These are phyloP conservation scores for Coemansia sp. DNA, from an alignment of 192 early-diverging fungal species.

Conservation along the genomic window DNA sequence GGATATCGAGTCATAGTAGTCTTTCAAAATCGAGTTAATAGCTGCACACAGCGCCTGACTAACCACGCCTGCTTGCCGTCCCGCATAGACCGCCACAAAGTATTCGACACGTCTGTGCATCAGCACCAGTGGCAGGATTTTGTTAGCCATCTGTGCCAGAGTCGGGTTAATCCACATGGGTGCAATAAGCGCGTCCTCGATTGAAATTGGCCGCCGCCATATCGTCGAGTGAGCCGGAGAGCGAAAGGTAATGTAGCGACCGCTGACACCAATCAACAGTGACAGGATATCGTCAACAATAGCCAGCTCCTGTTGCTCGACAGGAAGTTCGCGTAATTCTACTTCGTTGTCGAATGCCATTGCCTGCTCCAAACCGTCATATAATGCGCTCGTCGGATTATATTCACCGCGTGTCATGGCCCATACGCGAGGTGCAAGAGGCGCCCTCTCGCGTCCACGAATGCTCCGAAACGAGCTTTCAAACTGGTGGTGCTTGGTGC, in stretches of 20 bases:
- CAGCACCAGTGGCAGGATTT: slow-evolving; percentile 74
- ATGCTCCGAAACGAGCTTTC: slow-evolving; percentile 47
- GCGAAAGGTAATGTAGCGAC: slow-evolving; percentile 62
- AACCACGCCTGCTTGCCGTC: slow-evolving; percentile 79
- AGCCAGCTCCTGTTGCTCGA: slow-evolving; percentile 71
- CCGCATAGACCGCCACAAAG: slow-evolving; percentile 73
- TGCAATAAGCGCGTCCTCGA: slow-evolving; percentile 51
- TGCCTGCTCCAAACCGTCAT: slow-evolving; percentile 9
- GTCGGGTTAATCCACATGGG: slow-evolving; percentile 55
- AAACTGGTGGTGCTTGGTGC: slow-evolving; percentile 41
- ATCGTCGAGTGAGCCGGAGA: slow-evolving; percentile 32
- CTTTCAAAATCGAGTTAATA: slow-evolving; percentile 72
- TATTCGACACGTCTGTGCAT: slow-evolving; percentile 74
- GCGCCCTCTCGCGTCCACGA: slow-evolving; percentile 42
- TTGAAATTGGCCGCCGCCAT: slow-evolving; percentile 47
- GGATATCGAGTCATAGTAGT: slow-evolving; percentile 79
- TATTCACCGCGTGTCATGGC: slow-evolving; percentile 25
- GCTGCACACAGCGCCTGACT: slow-evolving; percentile 89
- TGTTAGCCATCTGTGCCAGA: slow-evolving; percentile 69
- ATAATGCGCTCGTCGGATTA: slow-evolving; percentile 2
- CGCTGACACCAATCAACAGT: slow-evolving; percentile 85
- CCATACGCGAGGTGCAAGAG: slow-evolving; percentile 34
- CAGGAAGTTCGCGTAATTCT: slow-evolving; percentile 37
- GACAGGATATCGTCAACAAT: slow-evolving; percentile 90
- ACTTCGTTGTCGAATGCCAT: slow-evolving; percentile 35